Percentiles rank a stretch among this genome's conserved stretches.
Conservation (phyloP, 2,329 filamentous ascomycete genomes). For the Xylariaceae sp. region DNA sequence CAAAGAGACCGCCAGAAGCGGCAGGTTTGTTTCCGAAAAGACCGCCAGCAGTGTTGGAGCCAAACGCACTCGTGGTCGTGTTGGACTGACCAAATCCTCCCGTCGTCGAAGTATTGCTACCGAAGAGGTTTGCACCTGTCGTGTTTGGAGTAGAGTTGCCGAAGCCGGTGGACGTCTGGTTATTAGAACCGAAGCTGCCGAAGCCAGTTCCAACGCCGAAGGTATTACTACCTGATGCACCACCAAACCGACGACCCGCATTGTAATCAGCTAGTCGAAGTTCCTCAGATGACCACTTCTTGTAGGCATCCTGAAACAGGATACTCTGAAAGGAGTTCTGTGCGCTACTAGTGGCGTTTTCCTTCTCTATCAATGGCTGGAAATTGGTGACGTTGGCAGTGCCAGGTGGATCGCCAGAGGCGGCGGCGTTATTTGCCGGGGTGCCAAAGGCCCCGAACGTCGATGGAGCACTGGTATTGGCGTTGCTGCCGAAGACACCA, state of each 20-base stretch:
- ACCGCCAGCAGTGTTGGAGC: conserved; percentile 29
- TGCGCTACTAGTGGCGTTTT: conserved; percentile 47
- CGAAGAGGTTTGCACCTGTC: conserved; percentile 39
- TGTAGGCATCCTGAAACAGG: conserved; percentile 71
- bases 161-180: conserved; percentile 30
- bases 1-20: conserved; percentile 36
- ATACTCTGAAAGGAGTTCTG: conserved; percentile 72
- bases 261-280: conserved; percentile 80
- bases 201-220: conserved; percentile 64
- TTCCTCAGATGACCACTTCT: conserved; percentile 87
- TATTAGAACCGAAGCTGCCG: conserved; percentile 42
- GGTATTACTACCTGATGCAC: conserved; percentile 74
- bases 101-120: conserved; percentile 24
- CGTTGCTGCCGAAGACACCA: conserved; percentile 44
- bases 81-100: conserved; percentile 29
- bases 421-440: conserved; percentile 39
- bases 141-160: conserved; percentile 34
- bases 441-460: conserved; percentile 36
- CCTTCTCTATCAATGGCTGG: conserved; percentile 66
- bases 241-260: conserved; percentile 78
- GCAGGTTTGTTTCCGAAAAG: conserved; percentile 39
- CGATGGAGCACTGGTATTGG: conserved; percentile 21
- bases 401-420: conserved; percentile 56
- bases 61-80: conserved; percentile 24
- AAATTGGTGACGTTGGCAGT: conserved; percentile 64